Conservation (phyloP, 2,329 filamentous ascomycete species). For the Curvularia lunata region DNA sequence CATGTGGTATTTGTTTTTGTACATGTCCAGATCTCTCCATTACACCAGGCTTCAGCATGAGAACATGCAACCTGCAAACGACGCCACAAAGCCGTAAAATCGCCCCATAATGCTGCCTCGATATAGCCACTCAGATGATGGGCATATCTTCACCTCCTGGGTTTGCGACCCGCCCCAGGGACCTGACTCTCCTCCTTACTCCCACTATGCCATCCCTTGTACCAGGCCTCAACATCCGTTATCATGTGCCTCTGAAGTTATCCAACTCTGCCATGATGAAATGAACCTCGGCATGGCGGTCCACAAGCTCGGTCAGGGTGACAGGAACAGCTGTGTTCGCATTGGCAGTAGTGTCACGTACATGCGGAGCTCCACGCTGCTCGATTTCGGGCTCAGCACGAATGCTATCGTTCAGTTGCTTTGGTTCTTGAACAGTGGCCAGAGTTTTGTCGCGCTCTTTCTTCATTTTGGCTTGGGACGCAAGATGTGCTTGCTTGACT, state of each 20-base stretch:
- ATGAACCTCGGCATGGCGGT: conserved; percentile 19
- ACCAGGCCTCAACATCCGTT: conserved; percentile 15
- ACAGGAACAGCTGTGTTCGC: conserved; percentile 18
- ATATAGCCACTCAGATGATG: conserved; percentile 8
- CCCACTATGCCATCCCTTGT: conserved; percentile 22
- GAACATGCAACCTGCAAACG: conserved; percentile 18
- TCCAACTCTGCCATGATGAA: conserved; percentile 9
- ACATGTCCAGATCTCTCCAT: background rate
- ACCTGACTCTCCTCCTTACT: conserved; percentile 1
- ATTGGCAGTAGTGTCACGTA: conserved; percentile 17
- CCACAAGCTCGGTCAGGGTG: conserved; percentile 20
- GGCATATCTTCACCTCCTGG: conserved; percentile 15
- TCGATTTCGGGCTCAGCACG: conserved; percentile 21
- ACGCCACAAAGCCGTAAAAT: conserved; percentile 20
- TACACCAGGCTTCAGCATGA: conserved; percentile 1
- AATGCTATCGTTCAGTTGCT: conserved; percentile 20
- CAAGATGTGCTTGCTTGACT: conserved; percentile 19
- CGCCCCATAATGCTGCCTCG: conserved; percentile 24
- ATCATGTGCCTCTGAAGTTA: conserved; percentile 15
- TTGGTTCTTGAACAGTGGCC: conserved; percentile 14
- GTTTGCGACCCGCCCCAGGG: conserved; percentile 13
- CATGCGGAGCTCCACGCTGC: conserved; percentile 19
- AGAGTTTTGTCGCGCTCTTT: conserved; percentile 24
- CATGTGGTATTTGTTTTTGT: background rate
- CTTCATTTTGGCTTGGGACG: conserved; percentile 25